Percentiles rank a stretch among this genome's conserved stretches.
Evolutionary conservation across 768 basidiomycete species (phyloP).

Genomic region (Mycena metata): DNA sequence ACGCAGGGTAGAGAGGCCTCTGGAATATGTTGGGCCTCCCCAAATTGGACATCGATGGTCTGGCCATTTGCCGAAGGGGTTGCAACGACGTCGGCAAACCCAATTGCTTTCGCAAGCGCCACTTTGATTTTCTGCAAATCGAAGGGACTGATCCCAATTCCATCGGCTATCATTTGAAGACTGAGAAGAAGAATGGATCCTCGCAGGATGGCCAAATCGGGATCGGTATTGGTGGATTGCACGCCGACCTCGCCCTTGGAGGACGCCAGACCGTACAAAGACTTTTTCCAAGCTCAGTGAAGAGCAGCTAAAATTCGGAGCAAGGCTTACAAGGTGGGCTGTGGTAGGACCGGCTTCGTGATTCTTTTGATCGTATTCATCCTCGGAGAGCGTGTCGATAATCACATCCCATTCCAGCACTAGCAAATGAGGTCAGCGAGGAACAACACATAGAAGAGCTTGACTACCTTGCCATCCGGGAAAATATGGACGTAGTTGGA

Average conservation of each 20-base stretch:
- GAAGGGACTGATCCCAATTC: conserved; percentile 64
- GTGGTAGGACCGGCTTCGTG: conserved; percentile 55
- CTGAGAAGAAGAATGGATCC: conserved; percentile 71
- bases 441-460: background rate
- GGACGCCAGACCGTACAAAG: conserved; percentile 59
- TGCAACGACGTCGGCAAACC: conserved; percentile 66
- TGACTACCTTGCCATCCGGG: conserved; percentile 71
- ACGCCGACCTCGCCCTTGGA: conserved; percentile 40
- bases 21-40: conserved; percentile 58
- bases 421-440: conserved; percentile 43
- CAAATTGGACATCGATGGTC: conserved; percentile 68
- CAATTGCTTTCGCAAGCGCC: conserved; percentile 62
- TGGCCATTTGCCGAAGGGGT: conserved; percentile 62
- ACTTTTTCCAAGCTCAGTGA: conserved; percentile 46
- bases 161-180: conserved; percentile 77
- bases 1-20: conserved; percentile 67
- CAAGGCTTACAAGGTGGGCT: conserved; percentile 56
- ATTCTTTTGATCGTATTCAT: conserved; percentile 59
- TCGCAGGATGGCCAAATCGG: conserved; percentile 62
- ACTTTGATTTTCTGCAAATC: conserved; percentile 74
- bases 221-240: conserved; percentile 50
- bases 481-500: conserved; percentile 78
- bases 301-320: conserved; percentile 2
- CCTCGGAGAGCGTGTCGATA: conserved; percentile 69
- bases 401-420: conserved; percentile 78